These are phyloP conservation scores for Penicillium pulvis DNA, from an alignment of 495 filamentous ascomycete species.

Conservation along the genomic window DNA sequence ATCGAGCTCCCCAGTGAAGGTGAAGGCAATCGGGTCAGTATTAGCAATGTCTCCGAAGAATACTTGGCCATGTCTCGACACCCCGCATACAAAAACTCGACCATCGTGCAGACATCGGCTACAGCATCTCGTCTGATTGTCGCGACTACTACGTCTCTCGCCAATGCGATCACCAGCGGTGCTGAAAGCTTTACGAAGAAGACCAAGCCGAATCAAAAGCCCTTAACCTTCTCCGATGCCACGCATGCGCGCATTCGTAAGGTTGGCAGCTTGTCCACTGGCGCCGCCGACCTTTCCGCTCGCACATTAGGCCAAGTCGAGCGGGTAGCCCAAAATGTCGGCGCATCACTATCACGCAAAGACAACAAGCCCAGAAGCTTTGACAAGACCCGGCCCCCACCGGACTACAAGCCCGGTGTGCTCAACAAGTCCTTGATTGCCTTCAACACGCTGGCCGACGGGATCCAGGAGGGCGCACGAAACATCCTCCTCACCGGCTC, in stretches of 20 bases:
- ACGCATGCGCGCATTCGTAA: slow-evolving; percentile 85
- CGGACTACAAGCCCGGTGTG: slow-evolving; percentile 81
- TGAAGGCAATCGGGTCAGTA: slow-evolving; percentile 64
- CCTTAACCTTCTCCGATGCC: slow-evolving; percentile 82
- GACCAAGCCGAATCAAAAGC: slow-evolving; percentile 71
- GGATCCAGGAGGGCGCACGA: slow-evolving; percentile 80
- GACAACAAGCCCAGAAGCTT: slow-evolving; percentile 57
- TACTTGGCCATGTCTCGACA: slow-evolving; percentile 80
- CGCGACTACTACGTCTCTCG: slow-evolving; percentile 75
- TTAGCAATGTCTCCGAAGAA: slow-evolving; percentile 77
- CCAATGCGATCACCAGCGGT: slow-evolving; percentile 71
- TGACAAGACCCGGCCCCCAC: slow-evolving; percentile 59
- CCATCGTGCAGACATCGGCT: slow-evolving; percentile 85
- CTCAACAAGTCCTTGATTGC: slow-evolving; percentile 96
- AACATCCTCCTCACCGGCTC: slow-evolving; percentile 73
- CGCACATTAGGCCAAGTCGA: slow-evolving; percentile 84
- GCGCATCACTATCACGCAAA: slow-evolving; percentile 68
- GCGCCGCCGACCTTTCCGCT: slow-evolving; percentile 75
- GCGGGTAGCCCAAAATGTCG: slow-evolving; percentile 82
- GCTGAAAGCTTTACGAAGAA: slow-evolving; percentile 82
- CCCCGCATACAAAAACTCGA: slow-evolving; percentile 84
- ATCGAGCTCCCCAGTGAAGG: slow-evolving; percentile 80
- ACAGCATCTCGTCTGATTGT: slow-evolving; percentile 92
- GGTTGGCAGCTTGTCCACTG: slow-evolving; percentile 75
- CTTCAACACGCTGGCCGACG: slow-evolving; percentile 92